Percentiles rank a stretch among this genome's conserved stretches.
Evolutionary conservation across 1,139 yeast species (phyloP).

Genomic region (Blastobotrys petasosporus): DNA sequence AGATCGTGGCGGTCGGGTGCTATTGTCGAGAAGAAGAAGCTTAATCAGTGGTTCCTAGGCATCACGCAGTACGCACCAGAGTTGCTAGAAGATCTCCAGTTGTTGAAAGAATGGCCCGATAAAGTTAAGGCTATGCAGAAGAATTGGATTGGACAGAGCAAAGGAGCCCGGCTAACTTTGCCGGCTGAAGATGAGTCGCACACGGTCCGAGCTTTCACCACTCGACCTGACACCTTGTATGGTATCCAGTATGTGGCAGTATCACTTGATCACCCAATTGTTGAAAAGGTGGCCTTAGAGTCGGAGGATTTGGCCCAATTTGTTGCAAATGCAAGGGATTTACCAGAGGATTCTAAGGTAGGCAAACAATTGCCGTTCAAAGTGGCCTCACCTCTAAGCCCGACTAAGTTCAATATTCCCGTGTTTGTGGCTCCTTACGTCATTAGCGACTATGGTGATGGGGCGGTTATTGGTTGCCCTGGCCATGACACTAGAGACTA

Average conservation of each 20-base stretch:
- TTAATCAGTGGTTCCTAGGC: conserved; percentile 90
- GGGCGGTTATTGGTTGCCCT: conserved; percentile 98
- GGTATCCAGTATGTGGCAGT: conserved; percentile 80
- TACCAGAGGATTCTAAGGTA: conserved; percentile 41
- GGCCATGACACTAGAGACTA: conserved; percentile 83
- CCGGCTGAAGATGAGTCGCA: background rate
- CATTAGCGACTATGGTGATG: conserved; percentile 71
- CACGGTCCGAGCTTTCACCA: conserved; percentile 47
- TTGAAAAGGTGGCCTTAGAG: conserved; percentile 32
- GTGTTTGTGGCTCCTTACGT: conserved; percentile 91
- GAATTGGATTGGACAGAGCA: conserved; percentile 88
- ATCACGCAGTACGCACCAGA: conserved; percentile 75
- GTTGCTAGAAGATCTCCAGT: conserved; percentile 55
- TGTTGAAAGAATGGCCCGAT: conserved; percentile 72
- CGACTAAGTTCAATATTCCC: conserved; percentile 45
- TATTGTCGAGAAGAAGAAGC: conserved; percentile 66
- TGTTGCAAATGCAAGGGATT: conserved; percentile 26
- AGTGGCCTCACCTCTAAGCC: conserved; percentile 52
- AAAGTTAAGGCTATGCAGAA: conserved; percentile 85
- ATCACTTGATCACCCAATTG: conserved; percentile 64
- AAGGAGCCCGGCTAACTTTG: conserved; percentile 59
- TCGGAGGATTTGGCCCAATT: conserved; percentile 45
- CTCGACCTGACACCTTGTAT: conserved; percentile 82
- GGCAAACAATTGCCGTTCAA: conserved; percentile 52
- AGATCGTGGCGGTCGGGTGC: conserved; percentile 98